Evolutionary conservation across 345 rosid genomes (phyloP), one percentile per base, ranked within the genome.

Genomic region (Populus nigra): DNA sequence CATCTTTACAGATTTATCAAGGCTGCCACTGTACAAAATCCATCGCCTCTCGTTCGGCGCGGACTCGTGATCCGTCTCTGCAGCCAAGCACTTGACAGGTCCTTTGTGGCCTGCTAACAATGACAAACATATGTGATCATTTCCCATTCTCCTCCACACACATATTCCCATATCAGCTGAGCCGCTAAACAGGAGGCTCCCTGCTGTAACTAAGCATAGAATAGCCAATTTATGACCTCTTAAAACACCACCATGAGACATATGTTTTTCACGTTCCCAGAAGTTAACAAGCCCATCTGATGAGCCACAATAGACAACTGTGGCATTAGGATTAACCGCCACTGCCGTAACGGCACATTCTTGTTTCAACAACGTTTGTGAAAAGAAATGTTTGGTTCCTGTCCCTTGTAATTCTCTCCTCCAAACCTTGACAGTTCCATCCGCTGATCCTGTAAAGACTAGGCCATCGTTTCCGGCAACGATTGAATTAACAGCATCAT

Each of bases 31-130:
- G 72, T 95, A 95, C 80, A 95, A 84, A 36, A 89, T 89, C 97
- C 98, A 95, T 76, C 87, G 78, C 59, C 57, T 80, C 74, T 88
- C 94, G 17, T 74, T 86, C 0, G 88, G 77, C 7, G 55, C 25
- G 0, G 91, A 71, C 23, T 89, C 93, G 1, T 45, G 78, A 23
- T 93, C 97, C 84, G 79, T 88, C 83, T 88, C 94, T 2, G 76
- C 91, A 1, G 98, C 98, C 80, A 93, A 84, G 82, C 99, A 95
- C 88, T 95, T 95, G 4, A 95, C 96, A 31, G 99, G 98, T 18
- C 96, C 98, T 1, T 68, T 83, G 16, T 95, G 98, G 3, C 96
- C 99, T 3, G 85, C 84, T 73, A 95, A 77, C 65, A 86, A 78
- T 1, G 99, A 90, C 73, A 95, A 71, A 69, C 92, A 93, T 5